Conservation (phyloP, 1,139 yeast species). For the Blastobotrys aristatus region DNA sequence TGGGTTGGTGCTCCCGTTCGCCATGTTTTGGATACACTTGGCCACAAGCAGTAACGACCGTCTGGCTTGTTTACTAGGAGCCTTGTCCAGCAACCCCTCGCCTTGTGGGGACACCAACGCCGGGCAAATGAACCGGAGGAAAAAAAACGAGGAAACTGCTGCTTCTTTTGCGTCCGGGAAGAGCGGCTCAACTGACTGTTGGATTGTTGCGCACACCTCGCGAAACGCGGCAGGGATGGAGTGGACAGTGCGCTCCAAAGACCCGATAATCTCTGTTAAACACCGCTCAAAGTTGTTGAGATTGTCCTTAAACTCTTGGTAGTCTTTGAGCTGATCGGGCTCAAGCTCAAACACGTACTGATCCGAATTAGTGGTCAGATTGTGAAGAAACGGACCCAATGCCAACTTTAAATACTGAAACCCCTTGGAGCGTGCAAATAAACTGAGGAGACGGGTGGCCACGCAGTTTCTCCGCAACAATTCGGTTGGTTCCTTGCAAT, state of each 20-base stretch:
- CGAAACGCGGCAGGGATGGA: conserved; percentile 59
- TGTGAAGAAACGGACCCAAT: conserved; percentile 51
- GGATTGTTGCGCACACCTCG: conserved; percentile 59
- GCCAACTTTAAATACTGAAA: conserved; percentile 49
- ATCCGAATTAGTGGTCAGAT: conserved; percentile 47
- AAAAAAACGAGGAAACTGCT: conserved; percentile 79
- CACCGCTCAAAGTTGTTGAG: conserved; percentile 51
- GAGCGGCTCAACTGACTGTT: conserved; percentile 48
- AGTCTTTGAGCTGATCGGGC: conserved; percentile 38
- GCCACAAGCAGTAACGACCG: conserved; percentile 70
- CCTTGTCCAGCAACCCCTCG: conserved; percentile 34
- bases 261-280: conserved; percentile 50
- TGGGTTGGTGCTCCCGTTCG: conserved; percentile 62
- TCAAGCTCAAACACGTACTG: conserved; percentile 58
- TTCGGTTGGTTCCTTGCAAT: conserved; percentile 60
- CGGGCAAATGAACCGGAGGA: conserved; percentile 77
- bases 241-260: conserved; percentile 48
- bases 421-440: conserved; percentile 67
- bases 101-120: conserved; percentile 80
- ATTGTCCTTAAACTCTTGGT: conserved; percentile 42
- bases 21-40: conserved; percentile 75
- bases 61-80: conserved; percentile 43
- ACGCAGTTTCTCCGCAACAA: conserved; percentile 77
- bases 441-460: conserved; percentile 69
- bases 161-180: conserved; percentile 53